phyloP scores from a whole-genome alignment of 495 filamentous ascomycete species.

The Neurospora pannonica region DNA sequence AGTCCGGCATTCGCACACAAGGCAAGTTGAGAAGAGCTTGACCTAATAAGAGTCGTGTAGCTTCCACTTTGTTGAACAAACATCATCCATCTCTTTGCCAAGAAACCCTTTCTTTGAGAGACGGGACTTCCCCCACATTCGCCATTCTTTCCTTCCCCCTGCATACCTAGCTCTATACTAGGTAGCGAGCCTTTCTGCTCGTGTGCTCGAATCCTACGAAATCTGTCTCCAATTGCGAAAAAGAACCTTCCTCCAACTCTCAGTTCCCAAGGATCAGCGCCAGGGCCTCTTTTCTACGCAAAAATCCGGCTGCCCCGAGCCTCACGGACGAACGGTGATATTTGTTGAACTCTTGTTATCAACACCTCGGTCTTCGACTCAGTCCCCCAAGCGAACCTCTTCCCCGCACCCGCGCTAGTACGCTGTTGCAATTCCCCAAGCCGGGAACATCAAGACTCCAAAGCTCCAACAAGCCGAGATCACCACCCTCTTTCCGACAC shows the following conservation, averaged over 20 bases:
- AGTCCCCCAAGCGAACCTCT: not conserved
- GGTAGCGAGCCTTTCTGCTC: not conserved
- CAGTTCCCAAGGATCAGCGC: not conserved
- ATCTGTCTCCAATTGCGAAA: not conserved
- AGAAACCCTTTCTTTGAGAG: not conserved
- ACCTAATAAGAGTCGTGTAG: not conserved
- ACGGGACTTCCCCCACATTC: not conserved
- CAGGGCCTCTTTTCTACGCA: not conserved
- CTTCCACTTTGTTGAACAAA: not conserved
- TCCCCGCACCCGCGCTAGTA: not conserved
- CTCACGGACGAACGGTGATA: not conserved
- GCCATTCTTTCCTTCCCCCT: not conserved
- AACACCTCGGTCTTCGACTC: not conserved
- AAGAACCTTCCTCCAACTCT: not conserved
- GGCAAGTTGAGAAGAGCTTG: not conserved
- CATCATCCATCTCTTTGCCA: not conserved
- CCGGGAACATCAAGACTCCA: not conserved
- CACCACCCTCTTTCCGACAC: not conserved
- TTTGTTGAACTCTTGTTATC: not conserved
- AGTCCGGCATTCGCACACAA: not conserved
- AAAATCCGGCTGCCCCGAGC: not conserved
- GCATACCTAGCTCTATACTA: not conserved
- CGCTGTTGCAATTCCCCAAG: not conserved
- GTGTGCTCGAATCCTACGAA: not conserved
- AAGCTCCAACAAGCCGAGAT: not conserved